Conservation (phyloP, 345 rosid genomes). For the Brassica rapa region DNA sequence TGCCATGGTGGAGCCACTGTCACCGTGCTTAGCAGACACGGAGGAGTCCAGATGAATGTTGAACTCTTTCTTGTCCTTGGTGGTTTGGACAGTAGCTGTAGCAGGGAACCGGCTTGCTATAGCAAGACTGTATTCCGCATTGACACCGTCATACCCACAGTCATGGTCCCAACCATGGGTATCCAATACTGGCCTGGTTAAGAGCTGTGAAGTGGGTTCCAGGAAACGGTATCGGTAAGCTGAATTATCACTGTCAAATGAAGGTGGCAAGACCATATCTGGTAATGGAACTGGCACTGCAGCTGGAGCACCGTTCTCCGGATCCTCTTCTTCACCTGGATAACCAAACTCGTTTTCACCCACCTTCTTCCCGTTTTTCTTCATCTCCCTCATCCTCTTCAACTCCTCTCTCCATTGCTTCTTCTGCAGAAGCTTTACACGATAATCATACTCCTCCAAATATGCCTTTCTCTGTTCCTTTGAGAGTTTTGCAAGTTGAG, state of each 20-base stretch:
- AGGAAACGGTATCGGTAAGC: conserved; percentile 74
- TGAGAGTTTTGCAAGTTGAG: conserved; percentile 78
- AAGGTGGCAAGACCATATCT: neutral
- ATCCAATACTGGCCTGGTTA: conserved; percentile 90
- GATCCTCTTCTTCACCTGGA: conserved; percentile 71
- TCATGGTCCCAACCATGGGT: conserved; percentile 99
- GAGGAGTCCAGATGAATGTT: conserved; percentile 93
- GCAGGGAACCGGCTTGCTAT: conserved; percentile 68
- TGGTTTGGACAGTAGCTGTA: conserved; percentile 73
- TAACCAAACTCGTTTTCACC: conserved; percentile 52
- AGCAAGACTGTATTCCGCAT: conserved; percentile 71
- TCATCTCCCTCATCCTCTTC: conserved; percentile 29
- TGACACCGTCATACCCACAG: conserved; percentile 94
- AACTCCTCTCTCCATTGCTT: conserved; percentile 91
- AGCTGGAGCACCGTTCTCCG: conserved; percentile 73
- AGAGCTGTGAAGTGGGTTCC: conserved; percentile 81
- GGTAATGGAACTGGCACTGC: conserved; percentile 74
- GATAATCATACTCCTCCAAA: conserved; percentile 89
- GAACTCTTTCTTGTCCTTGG: conserved; percentile 96
- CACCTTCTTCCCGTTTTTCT: conserved; percentile 70
- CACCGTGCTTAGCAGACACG: conserved; percentile 74
- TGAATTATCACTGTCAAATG: neutral
- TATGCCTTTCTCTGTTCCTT: conserved; percentile 82
- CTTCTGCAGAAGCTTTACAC: conserved; percentile 91
- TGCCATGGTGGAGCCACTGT: conserved; percentile 82